Base-by-base conservation (phyloP, 768 basidiomycete genomes). In the Kwoniella pini region DNA sequence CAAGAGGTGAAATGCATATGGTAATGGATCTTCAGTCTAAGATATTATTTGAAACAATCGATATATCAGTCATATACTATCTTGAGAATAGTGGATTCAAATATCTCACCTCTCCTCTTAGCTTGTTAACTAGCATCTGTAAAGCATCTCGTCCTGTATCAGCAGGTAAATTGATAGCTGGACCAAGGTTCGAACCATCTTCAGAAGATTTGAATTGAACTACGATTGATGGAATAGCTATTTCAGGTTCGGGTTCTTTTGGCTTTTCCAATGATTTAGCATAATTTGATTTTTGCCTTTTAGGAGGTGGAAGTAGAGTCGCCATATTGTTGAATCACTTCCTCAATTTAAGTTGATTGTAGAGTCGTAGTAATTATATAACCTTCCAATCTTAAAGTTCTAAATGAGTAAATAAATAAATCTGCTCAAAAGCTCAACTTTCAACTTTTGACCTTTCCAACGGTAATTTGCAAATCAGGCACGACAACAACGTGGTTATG, bases 121-220 rank as follows among this genome's bases (percentile, higher is more conserved):
- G 80, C 75, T 87, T 90, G 80, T 98, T 99, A 42, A 94, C 85
- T n/a, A 98, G 82, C 48, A 85, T 81, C 78, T 98, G 90, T 30
- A 98, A 80, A 4, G 86, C 89, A 64, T 93, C 89, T 60, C 91
- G 80, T 6, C 86, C 84, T 9, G 94, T 83, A 80, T 93, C 88
- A 24, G 94, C 90, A 12, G 92, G 94, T 48, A 97, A 79, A 77
- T 86, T 91, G 74, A 98, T 87, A 0, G 89, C 86, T 51, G 94
- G 92, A 22, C 92, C 94, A 21, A 98, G 81, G 3, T 86, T 80
- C 58, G 82, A 80, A 0, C 87, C 91, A 77, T 94, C 88, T 51
- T 93, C 88, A 59, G 94, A 90, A 2, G 88, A 88, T 26, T 93
- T 87, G 76, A 98, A 97, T 72, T 95, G 91, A 21, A 96, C 92